Evolutionary conservation across 306 rosid species (phyloP).

Genomic region (Trifolium repens): DNA sequence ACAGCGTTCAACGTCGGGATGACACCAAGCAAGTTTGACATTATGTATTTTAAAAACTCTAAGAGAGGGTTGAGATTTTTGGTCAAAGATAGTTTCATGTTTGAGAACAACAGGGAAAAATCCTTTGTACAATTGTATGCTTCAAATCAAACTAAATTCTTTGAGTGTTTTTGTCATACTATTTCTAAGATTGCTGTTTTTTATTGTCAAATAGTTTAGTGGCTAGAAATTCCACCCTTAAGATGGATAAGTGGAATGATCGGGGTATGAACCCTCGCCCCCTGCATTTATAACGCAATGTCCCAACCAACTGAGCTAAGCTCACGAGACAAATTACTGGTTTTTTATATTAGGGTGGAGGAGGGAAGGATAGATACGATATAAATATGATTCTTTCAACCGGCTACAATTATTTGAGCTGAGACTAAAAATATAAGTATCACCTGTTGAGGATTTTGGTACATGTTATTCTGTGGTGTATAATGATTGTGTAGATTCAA

Average conservation of each 20-base stretch:
- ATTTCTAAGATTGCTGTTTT: constrained; percentile 35
- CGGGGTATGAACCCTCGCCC: no score
- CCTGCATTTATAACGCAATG: no score
- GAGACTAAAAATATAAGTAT: no score
- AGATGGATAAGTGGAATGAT: no score
- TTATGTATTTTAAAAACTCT: constrained; percentile 46
- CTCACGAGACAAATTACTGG: constrained; percentile 39
- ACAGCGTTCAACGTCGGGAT: constrained; percentile 56
- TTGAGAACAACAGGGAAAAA: constrained; percentile 41
- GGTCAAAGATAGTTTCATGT: constrained; percentile 37
- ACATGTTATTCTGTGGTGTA: no score
- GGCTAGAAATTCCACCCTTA: no score
- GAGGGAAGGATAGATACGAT: constrained; percentile 45
- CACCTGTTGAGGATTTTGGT: no score
- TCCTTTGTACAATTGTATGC: constrained; percentile 53
- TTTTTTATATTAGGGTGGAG: constrained; percentile 41
- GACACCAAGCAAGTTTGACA: constrained; percentile 56
- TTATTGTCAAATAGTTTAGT: no score
- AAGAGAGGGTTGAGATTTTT: constrained; percentile 49
- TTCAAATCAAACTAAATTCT: constrained; percentile 38
- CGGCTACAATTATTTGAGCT: not conserved
- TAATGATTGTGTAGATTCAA: no score
- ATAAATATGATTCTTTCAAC: constrained; percentile 54
- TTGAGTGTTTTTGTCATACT: constrained; percentile 44
- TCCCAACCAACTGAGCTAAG: no score